Evolutionary conservation across 768 basidiomycete species (phyloP), one percentile per base, ranked within the genome.

Genomic region (Thelephora ganbajun): DNA sequence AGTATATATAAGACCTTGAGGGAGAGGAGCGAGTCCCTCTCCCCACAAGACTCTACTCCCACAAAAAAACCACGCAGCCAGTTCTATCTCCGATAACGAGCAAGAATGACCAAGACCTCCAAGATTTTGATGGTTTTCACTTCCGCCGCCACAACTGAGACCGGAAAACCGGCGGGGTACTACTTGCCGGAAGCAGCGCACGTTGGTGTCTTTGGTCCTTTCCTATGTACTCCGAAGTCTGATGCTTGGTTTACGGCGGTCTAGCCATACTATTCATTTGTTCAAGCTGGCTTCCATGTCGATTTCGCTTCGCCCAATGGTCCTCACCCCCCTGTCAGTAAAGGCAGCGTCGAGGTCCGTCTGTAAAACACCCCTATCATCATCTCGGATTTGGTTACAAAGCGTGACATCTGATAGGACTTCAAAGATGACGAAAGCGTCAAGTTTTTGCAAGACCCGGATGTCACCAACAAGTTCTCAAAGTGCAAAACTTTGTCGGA

Each of bases 111-210:
- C 19, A 58, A 59, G 41, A 61, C 86, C 34, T 78, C 56, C 19
- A 58, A 59, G 41, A 61, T 87, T 34, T 78, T 87, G 54, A 81
- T 89, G 61, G 77, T 89, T n/a, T 73, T 79, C 58, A 83, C 83
- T 33, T 86, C 83, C 42, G 72, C 68, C 50, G 61, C 75, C 59
- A 76, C 72, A 59, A 71, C 72, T 19, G 66, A 82, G 16, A 70
- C 65, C 13, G 77, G 73, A 18, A 54, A 46, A 0, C 62, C 59
- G n/a, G 80, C 81, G 80, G 83, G 84, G 18, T 86, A 79, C 79
- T 88, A 77, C 61, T 70, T 86, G 26, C 80, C 83, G 5, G 85
- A 90, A 44, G 64, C 61, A 13, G 61, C 62, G 11, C 59, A 64
- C 26, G 26, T 30, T 9, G 26, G 26, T 30, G 26, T 30, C 9